These are phyloP conservation scores for Neonectria punicea DNA, from an alignment of 2,329 filamentous ascomycete genomes.

Conservation along the genomic window DNA sequence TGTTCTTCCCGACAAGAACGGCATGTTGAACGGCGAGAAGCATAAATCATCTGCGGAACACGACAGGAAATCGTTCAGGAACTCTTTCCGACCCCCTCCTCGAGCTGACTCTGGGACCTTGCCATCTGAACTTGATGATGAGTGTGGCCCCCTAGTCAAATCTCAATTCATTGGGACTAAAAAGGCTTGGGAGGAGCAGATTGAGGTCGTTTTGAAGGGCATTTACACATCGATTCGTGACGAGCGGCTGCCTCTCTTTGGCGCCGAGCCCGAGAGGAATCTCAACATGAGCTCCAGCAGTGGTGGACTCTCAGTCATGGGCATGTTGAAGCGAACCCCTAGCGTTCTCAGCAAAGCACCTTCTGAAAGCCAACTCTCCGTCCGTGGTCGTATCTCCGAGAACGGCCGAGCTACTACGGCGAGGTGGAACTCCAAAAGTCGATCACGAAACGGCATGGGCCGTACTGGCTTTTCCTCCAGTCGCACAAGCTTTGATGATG, in stretches of 20 bases:
- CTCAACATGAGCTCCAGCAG: slow-evolving; percentile 58
- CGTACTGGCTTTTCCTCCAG: slow-evolving; percentile 88
- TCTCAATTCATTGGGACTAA: slow-evolving; percentile 78
- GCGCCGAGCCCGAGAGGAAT: slow-evolving; percentile 65
- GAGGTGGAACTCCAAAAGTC: slow-evolving; percentile 86
- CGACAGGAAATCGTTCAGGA: slow-evolving; percentile 54
- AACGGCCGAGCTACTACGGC: slow-evolving; percentile 63
- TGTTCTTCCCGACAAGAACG: slow-evolving; percentile 60
- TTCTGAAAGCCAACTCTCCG: slow-evolving; percentile 79
- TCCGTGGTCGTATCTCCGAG: slow-evolving; percentile 77
- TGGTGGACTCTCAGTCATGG: slow-evolving; percentile 77
- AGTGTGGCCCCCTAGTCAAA: slow-evolving; percentile 81
- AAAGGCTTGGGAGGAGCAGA: slow-evolving; percentile 86
- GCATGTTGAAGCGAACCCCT: slow-evolving; percentile 83
- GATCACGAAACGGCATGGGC: slow-evolving; percentile 79
- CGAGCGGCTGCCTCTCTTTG: slow-evolving; percentile 86
- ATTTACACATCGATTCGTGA: slow-evolving; percentile 92
- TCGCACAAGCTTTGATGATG: slow-evolving; percentile 92
- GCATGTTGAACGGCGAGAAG: slow-evolving; percentile 47
- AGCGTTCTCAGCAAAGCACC: slow-evolving; percentile 94
- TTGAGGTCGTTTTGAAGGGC: slow-evolving; percentile 90
- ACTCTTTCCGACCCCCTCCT: slow-evolving; percentile 63
- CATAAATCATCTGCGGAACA: slow-evolving; percentile 50
- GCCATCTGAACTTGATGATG: slow-evolving; percentile 51
- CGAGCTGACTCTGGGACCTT: slow-evolving; percentile 55